Evolutionary conservation across 306 rosid species (phyloP), one percentile per base, ranked within the genome.

Genomic region (Trifolium fragiferum): DNA sequence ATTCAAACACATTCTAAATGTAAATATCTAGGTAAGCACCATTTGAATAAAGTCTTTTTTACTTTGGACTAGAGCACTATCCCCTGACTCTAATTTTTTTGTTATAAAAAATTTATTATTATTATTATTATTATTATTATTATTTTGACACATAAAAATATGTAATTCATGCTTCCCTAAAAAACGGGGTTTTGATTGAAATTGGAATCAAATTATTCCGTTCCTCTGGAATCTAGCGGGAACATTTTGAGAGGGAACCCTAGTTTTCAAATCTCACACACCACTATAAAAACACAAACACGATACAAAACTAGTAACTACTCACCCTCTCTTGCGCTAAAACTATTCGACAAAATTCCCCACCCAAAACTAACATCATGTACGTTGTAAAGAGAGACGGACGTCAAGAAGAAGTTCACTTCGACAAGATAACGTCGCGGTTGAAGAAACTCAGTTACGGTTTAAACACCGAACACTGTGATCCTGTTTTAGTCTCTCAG

Each of bases 391-490:
- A 94, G 87, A 68, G 98, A 72, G 97, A 94, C 38, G 97, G 96
- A 10, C 87, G 96, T 19, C 96, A 87, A 70, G 98, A 93, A 53
- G 15, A 95, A 5, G 98, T 93, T 18, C 98, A 90, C 32, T 93
- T 94, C 37, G 99, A 94, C 66, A 94, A 94, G 90, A 94, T 94
- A 66, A 92, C 96, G 0, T 96, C 99, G 16, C 83, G 97, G 5
- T 76, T 94, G 68, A 94, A 90, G 92, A 94, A 94, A 80, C 92
- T 94, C 5, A 94, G 99, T 81, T 94, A 94, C 71, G 97, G 97
- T 1, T 58, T 94, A 10, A 94, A 90, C 63, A 71, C 69, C 10
- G 99, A 92, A 1, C 96, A 92, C 84, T 91, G 97, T 50, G 97
- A 94, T 32, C 92, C 96, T 0, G 93, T 94, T 15, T 74, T 90